A percentile compares a stretch with the other conserved stretches of the same genome.
Evolutionary conservation across 1,284 basidiomycete species (phyloP).

Genomic region (Vanrija humicola): DNA sequence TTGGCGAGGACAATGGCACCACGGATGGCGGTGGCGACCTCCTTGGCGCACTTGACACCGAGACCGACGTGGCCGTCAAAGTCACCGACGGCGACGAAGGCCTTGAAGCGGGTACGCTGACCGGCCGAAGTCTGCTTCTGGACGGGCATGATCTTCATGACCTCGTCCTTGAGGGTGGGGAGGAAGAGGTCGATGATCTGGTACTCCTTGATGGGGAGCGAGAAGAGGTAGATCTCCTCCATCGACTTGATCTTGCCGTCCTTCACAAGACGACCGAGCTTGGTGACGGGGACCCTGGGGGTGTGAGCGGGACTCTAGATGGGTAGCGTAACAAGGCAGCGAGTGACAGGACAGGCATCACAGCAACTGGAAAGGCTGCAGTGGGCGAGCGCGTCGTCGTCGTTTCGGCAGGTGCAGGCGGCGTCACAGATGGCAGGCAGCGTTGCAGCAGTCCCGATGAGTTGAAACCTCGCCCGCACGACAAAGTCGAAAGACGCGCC

Average conservation of each 20-base stretch:
- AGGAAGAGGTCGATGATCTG: conserved; percentile 98
- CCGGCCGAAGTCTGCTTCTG: conserved; percentile 99
- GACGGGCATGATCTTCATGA: conserved; percentile 99
- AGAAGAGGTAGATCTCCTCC: conserved; percentile 99
- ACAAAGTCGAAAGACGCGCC: too few relatives aligned
- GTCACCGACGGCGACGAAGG: conserved; percentile 99
- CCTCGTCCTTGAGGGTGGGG: conserved; percentile 95
- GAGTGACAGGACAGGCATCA: too few relatives aligned
- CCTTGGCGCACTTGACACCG: conserved; percentile 99
- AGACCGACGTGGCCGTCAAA: conserved; percentile 95
- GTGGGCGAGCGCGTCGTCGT: too few relatives aligned
- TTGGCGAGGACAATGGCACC: conserved; percentile 99
- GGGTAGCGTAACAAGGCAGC: too few relatives aligned
- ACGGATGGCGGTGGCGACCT: conserved; percentile 98
- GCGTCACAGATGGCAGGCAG: too few relatives aligned
- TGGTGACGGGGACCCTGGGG: conserved; percentile 91
- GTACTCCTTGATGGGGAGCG: conserved; percentile 96
- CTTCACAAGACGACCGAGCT: conserved; percentile 97
- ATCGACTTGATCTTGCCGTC: conserved; percentile 99
- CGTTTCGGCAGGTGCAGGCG: too few relatives aligned
- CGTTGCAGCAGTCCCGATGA: too few relatives aligned
- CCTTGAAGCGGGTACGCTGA: conserved; percentile 99
- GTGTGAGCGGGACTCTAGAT: background rate
- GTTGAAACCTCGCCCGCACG: too few relatives aligned
- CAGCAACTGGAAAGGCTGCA: too few relatives aligned